Base-by-base conservation (phyloP, 768 basidiomycete species). In the Tylopilus cervinicoccineus region DNA sequence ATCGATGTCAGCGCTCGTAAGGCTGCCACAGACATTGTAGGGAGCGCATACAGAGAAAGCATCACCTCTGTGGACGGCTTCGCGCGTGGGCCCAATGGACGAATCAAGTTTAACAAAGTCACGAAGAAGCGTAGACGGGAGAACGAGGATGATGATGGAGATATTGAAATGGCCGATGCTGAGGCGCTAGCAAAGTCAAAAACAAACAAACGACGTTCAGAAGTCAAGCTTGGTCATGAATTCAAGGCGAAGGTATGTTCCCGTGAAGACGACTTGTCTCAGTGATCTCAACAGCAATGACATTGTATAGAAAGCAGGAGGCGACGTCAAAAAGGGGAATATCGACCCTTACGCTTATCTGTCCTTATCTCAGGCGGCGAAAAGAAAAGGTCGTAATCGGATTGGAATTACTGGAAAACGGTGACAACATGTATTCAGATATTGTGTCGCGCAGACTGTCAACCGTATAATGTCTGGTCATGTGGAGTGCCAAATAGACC, bases 291-390 rank as follows among this genome's bases (percentile, higher is more conserved):
- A 38, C 46, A 26, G 6, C n/a, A 45, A 33, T 19, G 33, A 31
- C 23, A 36, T 16, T 43, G 34, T 53, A 45, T 67, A 98, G 95
- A 89, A 84, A 72, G 96, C 94, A 20, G 90, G 89, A 27, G 96
- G 96, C 8, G 96, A 98, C 64, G 74, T 96, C 65, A 94, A 92
- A 69, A 88, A 81, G 64, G 79, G 81, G 34, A 86, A 86, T 14
- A 67, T 91, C 45, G 93, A 96, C 63, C 96, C 96, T 5, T 98
- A 92, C 64, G 92, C 91, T 16, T 99, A 97, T 66, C 65, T 99
- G 28, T 73, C 91, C 7, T 72, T 99, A 45, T 79, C 83, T 19
- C 86, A 93, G 64, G 89, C 90, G 40, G 81, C 87, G 32, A 91
- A 88, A 70, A 74, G 73, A 51, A 72, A 71, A 16, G 78, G 76